These are phyloP conservation scores for Ambrosia artemisiifolia DNA, from an alignment of 129 eudicot species.

Conservation along the genomic window DNA sequence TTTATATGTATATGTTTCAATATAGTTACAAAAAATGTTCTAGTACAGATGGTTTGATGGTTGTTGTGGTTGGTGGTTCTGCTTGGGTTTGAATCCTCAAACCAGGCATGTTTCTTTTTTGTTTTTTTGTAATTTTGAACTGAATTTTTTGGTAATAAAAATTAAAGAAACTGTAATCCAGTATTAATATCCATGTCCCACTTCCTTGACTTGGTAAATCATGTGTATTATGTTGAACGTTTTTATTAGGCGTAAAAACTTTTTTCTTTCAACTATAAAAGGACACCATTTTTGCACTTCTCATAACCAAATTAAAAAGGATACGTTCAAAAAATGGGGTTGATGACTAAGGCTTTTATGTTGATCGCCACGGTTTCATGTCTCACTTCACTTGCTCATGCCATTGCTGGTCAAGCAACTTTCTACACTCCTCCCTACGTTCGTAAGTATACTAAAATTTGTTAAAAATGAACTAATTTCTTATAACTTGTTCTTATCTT, in stretches of 20 bases:
- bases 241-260: neutral
- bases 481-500: too few relatives aligned
- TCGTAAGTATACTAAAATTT: neutral
- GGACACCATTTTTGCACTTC: neutral
- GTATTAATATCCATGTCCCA: neutral
- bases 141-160: too few relatives aligned
- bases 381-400: constrained; percentile 34
- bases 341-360: constrained; percentile 7
- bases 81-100: too few relatives aligned
- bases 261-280: constrained; percentile 13
- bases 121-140: too few relatives aligned
- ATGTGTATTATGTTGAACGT: constrained; percentile 3
- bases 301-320: neutral
- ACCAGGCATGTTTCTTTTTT: too few relatives aligned
- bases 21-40: too few relatives aligned
- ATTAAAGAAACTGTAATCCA: too few relatives aligned
- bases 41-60: too few relatives aligned
- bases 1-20: too few relatives aligned
- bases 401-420: constrained; percentile 42
- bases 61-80: too few relatives aligned
- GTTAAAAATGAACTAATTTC: neutral
- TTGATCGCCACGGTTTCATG: constrained; percentile 24
- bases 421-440: constrained; percentile 32
- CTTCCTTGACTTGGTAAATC: neutral
- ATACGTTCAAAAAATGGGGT: neutral